Evolutionary conservation across 805 yeast genomes (phyloP).

Genomic region (Wickerhamiella parazyma): DNA sequence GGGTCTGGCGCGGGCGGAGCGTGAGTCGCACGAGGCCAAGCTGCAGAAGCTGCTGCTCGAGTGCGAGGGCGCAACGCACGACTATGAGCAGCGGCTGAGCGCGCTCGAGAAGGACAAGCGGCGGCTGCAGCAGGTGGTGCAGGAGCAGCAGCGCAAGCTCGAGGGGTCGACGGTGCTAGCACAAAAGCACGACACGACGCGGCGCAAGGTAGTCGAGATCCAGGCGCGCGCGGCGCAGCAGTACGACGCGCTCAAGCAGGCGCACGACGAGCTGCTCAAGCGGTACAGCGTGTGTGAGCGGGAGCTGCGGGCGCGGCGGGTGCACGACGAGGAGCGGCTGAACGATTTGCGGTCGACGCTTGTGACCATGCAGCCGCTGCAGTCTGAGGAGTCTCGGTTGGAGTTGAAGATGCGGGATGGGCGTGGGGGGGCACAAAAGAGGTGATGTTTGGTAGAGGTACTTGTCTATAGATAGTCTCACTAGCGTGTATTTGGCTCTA

Average conservation of each 20-base stretch:
- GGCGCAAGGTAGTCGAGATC: constrained; percentile 12
- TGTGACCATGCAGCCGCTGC: constrained; percentile 5
- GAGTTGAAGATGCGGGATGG: background rate
- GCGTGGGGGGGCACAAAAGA: constrained; percentile 4
- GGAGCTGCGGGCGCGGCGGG: constrained; percentile 19
- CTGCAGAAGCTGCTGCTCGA: constrained; percentile 1
- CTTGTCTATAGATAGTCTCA: background rate
- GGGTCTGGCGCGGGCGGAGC: background rate
- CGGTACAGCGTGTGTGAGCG: constrained; percentile 20
- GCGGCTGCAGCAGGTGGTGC: background rate
- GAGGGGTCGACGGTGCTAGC: constrained; percentile 1
- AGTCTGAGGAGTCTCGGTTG: constrained; percentile 2
- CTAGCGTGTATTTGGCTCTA: too few species aligned
- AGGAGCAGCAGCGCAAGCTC: constrained; percentile 4
- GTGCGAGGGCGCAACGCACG: constrained; percentile 2
- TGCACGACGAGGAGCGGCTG: constrained; percentile 22
- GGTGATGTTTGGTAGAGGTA: background rate
- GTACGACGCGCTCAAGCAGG: constrained; percentile 17
- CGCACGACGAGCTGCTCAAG: constrained; percentile 21
- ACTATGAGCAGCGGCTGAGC: constrained; percentile 7
- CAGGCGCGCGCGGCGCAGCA: constrained; percentile 11
- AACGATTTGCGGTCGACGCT: constrained; percentile 17
- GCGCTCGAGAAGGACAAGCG: background rate
- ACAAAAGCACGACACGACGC: constrained; percentile 2
- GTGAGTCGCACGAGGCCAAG: constrained; percentile 4